Base-by-base conservation (phyloP, 164 flowering plant genomes). In the Protea cynaroides region DNA sequence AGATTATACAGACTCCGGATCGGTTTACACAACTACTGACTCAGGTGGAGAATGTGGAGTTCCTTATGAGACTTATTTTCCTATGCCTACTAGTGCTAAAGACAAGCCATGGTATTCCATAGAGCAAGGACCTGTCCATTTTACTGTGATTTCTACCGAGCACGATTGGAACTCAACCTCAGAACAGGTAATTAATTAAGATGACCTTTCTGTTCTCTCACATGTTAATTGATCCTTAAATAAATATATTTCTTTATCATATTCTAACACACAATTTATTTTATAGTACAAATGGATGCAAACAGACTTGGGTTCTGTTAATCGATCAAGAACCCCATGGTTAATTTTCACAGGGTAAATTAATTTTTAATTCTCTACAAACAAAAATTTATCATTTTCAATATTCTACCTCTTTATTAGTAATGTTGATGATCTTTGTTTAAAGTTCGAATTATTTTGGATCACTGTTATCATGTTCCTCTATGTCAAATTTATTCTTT, bases 321-420 rank as follows among this genome's bases (percentile, higher is more conserved):
- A 92, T 66, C 79, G 96, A 65, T 69, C 86, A 5, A 79, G 63
- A 78, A 92, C 96, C 6, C 96, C 98, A 7, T 92, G 96, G 96
- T 49, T 90, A 21, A 72, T 92, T 53, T 90, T 92, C 65, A 68
- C 76, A 1, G 98, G 98, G 98, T 92, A 79, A 73, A 73, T 3
- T 37, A 37, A 9, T 9, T 37, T 9, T 37, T 4, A 4, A 37
- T 37, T 37, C 40, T 37, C 40, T 37, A 37, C 43, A n/a, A 57
- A 53, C 44, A 43, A 37, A 21, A n/a, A n/a, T n/a, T 60, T 37
- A 37, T 37, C 9, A 37, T 37, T 9, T 37, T 37, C 40, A 37
- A 37, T 37, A 37, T 37, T 37, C 40, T 4, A 9, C 40, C 9
- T 4, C 9, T 9, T 4, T 4, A 37, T 37, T 37, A 37, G 7